phyloP scores from a whole-genome alignment of 2,329 filamentous ascomycete species.

The Aspergillus aculeatus region DNA sequence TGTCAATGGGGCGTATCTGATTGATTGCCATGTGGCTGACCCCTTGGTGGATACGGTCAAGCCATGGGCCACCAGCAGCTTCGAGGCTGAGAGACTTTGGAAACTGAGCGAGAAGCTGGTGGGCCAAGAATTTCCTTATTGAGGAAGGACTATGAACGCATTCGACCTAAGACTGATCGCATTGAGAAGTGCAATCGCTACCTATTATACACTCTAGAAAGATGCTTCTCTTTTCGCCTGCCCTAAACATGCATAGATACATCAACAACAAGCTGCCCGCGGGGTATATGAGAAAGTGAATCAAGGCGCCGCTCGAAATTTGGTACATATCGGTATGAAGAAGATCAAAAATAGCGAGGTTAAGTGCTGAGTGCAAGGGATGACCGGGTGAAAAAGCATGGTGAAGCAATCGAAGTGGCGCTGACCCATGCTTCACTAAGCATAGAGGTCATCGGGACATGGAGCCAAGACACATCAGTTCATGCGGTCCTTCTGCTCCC shows the following conservation, averaged over 20 bases:
- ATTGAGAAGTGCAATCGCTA: background rate
- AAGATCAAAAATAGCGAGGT: background rate
- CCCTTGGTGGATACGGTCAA: constrained; percentile 36
- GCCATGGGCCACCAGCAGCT: constrained; percentile 23
- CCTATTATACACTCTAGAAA: constrained; percentile 1
- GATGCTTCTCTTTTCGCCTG: constrained; percentile 11
- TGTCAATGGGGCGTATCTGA: constrained; percentile 40
- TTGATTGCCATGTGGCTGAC: constrained; percentile 42
- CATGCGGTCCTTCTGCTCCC: constrained; percentile 57
- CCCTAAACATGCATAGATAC: constrained; percentile 21
- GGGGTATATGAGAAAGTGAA: constrained; percentile 29
- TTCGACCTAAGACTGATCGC: background rate
- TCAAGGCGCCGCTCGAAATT: constrained; percentile 19
- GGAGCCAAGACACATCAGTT: constrained; percentile 15
- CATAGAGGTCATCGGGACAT: background rate
- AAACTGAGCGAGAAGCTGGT: constrained; percentile 48
- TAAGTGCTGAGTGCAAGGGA: constrained; percentile 12
- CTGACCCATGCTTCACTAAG: background rate
- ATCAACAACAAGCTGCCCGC: constrained; percentile 21
- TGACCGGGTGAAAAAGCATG: background rate
- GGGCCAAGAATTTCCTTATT: constrained; percentile 36
- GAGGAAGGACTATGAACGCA: background rate
- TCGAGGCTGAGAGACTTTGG: constrained; percentile 47
- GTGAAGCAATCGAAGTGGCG: background rate
- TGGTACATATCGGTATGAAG: constrained; percentile 13